These are phyloP conservation scores for Fusarium sp. DNA, from an alignment of 2,329 filamentous ascomycete species.

Conservation along the genomic window DNA sequence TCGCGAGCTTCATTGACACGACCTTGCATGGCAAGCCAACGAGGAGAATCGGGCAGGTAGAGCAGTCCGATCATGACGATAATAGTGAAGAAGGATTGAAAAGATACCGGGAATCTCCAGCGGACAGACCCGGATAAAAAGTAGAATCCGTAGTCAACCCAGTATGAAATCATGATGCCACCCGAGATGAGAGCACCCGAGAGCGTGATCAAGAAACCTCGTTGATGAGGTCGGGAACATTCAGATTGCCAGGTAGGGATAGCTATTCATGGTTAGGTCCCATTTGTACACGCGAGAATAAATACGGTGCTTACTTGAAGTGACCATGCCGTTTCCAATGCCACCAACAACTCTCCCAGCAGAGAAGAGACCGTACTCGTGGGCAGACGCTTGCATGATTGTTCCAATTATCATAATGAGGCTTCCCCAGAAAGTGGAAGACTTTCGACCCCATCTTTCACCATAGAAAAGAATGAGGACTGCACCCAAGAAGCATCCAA, in stretches of 20 bases:
- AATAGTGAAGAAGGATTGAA: conserved; percentile 53
- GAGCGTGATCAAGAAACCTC: conserved; percentile 42
- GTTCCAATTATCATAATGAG: conserved; percentile 46
- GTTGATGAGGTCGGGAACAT: conserved; percentile 48
- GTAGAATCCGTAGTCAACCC: conserved; percentile 49
- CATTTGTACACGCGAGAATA: not conserved
- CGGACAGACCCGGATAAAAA: conserved; percentile 45
- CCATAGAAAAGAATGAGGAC: conserved; percentile 45
- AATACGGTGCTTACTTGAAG: conserved; percentile 48
- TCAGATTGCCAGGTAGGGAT: conserved; percentile 50
- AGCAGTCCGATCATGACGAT: conserved; percentile 42
- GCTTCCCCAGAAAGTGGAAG: conserved; percentile 47
- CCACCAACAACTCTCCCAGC: conserved; percentile 55
- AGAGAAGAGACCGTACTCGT: conserved; percentile 51
- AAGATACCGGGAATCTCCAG: conserved; percentile 55
- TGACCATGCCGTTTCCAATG: conserved; percentile 56
- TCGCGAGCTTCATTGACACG: conserved; percentile 52
- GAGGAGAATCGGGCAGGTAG: conserved; percentile 56
- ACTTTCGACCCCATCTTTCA: conserved; percentile 45
- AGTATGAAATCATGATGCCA: conserved; percentile 43
- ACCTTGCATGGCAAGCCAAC: conserved; percentile 49
- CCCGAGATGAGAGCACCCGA: conserved; percentile 50
- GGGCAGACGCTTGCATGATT: conserved; percentile 37
- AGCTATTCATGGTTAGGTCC: conserved; percentile 11
- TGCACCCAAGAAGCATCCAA: conserved; percentile 35